Evolutionary conservation across 768 basidiomycete species (phyloP).

Genomic region (Leccinum subgranulosum): DNA sequence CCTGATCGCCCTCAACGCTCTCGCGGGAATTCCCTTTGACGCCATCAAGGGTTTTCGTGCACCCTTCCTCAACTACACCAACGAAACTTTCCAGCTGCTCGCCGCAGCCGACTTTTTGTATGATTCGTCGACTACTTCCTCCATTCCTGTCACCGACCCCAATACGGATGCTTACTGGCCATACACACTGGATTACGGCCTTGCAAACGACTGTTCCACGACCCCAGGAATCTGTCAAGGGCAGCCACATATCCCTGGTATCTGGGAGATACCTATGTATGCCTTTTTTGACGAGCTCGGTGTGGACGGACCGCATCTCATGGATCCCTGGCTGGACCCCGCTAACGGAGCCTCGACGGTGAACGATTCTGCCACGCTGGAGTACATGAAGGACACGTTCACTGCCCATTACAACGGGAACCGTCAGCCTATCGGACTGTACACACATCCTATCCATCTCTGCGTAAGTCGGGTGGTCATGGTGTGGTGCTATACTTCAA

Average conservation of each 20-base stretch:
- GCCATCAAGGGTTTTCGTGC: neutral
- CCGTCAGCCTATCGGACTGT: neutral
- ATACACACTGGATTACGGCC: slow-evolving; percentile 4
- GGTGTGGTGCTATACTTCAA: neutral
- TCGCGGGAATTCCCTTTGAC: neutral
- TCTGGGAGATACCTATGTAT: slow-evolving; percentile 1
- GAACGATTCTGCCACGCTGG: neutral
- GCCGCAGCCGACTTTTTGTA: neutral
- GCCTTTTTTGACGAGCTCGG: neutral
- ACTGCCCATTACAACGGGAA: neutral
- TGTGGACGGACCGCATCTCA: neutral
- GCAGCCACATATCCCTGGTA: neutral
- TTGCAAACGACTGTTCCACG: slow-evolving; percentile 1
- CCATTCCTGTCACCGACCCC: slow-evolving; percentile 1
- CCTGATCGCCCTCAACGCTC: neutral
- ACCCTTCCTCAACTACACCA: slow-evolving; percentile 1
- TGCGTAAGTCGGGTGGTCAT: neutral
- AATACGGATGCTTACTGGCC: slow-evolving; percentile 7
- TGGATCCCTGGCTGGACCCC: neutral
- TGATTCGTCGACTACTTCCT: neutral
- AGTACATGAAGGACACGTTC: neutral
- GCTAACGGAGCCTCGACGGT: neutral
- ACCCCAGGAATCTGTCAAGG: neutral
- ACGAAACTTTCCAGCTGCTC: neutral
- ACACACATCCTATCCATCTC: neutral